These are phyloP conservation scores for Fraxinus americana DNA, from an alignment of 257 asterid species.

Conservation along the genomic window DNA sequence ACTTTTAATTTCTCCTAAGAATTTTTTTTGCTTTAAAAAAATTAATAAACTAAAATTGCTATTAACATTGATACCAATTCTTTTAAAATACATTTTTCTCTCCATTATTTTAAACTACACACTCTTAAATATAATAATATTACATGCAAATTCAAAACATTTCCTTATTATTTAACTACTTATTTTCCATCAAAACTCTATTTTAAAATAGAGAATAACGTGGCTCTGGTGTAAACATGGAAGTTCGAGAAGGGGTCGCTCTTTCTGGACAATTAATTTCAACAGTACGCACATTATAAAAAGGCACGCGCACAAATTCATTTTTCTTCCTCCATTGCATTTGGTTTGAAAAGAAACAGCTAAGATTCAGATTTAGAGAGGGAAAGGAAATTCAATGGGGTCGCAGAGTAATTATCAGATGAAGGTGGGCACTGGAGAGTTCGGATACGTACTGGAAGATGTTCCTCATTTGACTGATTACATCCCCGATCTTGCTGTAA, in stretches of 20 bases:
- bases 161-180: too few relatives aligned
- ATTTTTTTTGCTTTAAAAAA: too few relatives aligned
- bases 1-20: too few relatives aligned
- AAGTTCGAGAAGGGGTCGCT: constrained; percentile 3
- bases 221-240: neutral
- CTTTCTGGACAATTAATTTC: neutral
- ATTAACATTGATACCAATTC: neutral
- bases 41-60: neutral
- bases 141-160: too few relatives aligned
- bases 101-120: too few relatives aligned
- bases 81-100: too few relatives aligned
- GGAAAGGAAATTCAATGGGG: constrained; percentile 24
- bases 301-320: too few relatives aligned
- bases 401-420: constrained; percentile 46
- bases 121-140: too few relatives aligned
- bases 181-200: too few relatives aligned
- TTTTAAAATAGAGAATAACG: neutral
- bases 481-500: constrained; percentile 60
- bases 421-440: constrained; percentile 60
- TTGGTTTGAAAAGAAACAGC: neutral
- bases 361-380: neutral
- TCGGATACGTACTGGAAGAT: constrained; percentile 66
- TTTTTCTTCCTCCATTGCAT: neutral
- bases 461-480: constrained; percentile 74
- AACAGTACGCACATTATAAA: neutral